A percentile compares a stretch with the other conserved stretches of the same genome.
phyloP scores from a whole-genome alignment of 345 rosid species.

The Eutrema heterophyllum region DNA sequence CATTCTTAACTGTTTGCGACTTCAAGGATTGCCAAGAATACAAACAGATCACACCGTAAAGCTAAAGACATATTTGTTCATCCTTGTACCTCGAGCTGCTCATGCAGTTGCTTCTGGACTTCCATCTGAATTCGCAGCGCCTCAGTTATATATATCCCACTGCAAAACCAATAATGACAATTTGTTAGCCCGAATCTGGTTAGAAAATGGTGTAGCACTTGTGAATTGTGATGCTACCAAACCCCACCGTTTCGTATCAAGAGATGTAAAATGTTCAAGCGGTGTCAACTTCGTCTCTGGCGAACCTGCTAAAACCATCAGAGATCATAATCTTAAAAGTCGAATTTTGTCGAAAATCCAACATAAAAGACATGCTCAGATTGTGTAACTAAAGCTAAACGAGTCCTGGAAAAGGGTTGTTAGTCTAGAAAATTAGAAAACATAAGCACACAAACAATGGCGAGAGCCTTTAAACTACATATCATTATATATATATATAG shows the following conservation, averaged over 20 bases:
- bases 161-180: conserved; percentile 26
- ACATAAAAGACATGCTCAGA: too few species aligned
- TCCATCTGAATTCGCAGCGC: conserved; percentile 90
- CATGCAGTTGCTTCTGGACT: conserved; percentile 82
- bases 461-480: neutral
- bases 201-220: neutral
- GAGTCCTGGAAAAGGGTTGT: too few species aligned
- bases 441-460: too few species aligned
- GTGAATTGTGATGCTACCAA: conserved; percentile 1
- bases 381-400: too few species aligned
- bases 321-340: neutral
- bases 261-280: conserved; percentile 54
- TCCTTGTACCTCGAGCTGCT: conserved; percentile 44
- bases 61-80: conserved; percentile 1
- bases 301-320: conserved; percentile 47
- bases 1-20: neutral
- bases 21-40: neutral
- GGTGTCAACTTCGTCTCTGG: conserved; percentile 55
- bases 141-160: conserved; percentile 75
- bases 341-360: neutral
- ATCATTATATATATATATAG: neutral
- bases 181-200: neutral
- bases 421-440: too few species aligned
- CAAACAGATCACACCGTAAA: neutral
- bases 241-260: conserved; percentile 72